Conservation (phyloP, 129 eudicot species). For the Rutidosis leptorrhynchoides region DNA sequence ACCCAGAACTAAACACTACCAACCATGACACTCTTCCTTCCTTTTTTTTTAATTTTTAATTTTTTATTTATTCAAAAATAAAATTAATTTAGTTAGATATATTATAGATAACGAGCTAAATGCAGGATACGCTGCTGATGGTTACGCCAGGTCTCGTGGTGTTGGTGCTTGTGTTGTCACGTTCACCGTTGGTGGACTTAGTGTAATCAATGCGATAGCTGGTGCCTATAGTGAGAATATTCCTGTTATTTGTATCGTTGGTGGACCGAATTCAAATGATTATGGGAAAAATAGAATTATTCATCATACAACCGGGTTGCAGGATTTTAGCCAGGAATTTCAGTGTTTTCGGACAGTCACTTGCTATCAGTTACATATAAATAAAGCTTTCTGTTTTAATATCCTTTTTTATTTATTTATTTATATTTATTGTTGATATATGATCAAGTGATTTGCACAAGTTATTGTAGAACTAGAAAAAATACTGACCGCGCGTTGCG, state of each 20-base stretch:
- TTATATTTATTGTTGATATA: too few relatives aligned
- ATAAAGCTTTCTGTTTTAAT: too few relatives aligned
- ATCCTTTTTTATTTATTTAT: too few relatives aligned
- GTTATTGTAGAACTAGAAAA: too few relatives aligned
- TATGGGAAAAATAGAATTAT: neutral
- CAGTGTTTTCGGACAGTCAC: neutral
- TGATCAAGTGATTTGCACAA: too few relatives aligned
- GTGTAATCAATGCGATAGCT: neutral
- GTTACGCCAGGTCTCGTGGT: neutral
- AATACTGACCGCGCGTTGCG: too few relatives aligned
- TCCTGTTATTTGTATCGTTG: neutral
- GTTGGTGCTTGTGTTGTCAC: conserved; percentile 1
- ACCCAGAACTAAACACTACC: too few relatives aligned
- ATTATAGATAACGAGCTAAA: conserved; percentile 1
- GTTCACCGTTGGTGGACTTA: conserved; percentile 2
- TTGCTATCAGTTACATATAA: neutral
- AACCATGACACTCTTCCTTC: too few relatives aligned
- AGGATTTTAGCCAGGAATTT: neutral
- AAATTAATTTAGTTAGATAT: too few relatives aligned
- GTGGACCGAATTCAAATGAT: neutral
- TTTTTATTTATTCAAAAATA: too few relatives aligned
- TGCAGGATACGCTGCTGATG: conserved; percentile 2
- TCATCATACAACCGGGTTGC: neutral
- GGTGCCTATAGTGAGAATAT: neutral
- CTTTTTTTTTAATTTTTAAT: too few relatives aligned